Evolutionary conservation across 345 rosid genomes (phyloP), one percentile per base, ranked within the genome.

Genomic region (Arabidopsis suecica): DNA sequence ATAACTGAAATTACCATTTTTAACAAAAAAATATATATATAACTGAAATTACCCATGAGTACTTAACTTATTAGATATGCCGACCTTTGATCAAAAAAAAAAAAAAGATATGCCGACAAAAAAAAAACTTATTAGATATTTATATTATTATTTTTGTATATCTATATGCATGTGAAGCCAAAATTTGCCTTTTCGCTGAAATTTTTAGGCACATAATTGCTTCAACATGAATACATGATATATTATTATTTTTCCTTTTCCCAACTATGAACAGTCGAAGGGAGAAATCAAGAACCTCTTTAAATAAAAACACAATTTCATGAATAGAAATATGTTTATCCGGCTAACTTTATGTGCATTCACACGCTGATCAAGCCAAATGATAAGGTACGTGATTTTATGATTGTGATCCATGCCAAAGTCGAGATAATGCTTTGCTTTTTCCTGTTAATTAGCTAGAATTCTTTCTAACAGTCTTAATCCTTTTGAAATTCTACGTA

Each of bases 111-210:
- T 20, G 22, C 22, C 22, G 22, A 20, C 25, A 23, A 23, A 23
- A 23, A 23, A 23, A 1, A 23, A 23, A 30, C 54, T 33, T 36
- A 71, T 14, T 60, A 47, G 16, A 12, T 73, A 48, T 18, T 48
- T 38, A 38, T 66, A 59, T 47, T 58, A 58, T 57, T 23, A 23
- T 23, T 23, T 23, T 23, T 23, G 25, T 23, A 23, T 23, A 23
- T 63, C 9, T 73, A 54, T 54, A 58, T 42, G 37, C 68, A 59
- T 58, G 42, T 13, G 30, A 67, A 75, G 73, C 79, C 73, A 59
- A 75, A 68, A 40, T 61, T 50, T 75, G 61, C 68, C 79, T 75
- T 75, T 75, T 67, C 28, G 50, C 30, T 49, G 44, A 58, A 28
- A 36, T n/a, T 3, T 9, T 16, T 66, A 66, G 12, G 59, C 51